Evolutionary conservation across 129 eudicot genomes (phyloP).

Genomic region (Artemisia tridentata): DNA sequence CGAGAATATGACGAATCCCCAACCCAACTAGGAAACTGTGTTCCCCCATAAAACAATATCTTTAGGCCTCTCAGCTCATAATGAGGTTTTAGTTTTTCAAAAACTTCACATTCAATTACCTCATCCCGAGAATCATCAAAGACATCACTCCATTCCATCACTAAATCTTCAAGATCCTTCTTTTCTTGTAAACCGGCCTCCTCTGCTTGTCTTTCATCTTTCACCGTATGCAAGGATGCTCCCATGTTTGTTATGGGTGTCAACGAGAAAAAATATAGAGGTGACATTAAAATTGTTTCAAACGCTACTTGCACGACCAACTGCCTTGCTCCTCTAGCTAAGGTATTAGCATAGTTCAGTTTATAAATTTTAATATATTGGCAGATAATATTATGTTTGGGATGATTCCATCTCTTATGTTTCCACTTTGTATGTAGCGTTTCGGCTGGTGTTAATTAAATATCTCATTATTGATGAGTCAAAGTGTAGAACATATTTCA

Average conservation of each 20-base stretch:
- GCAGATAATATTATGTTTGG: not conserved
- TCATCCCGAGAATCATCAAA: no score
- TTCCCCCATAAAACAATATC: no score
- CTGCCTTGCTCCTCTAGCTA: constrained; percentile 98
- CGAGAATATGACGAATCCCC: no score
- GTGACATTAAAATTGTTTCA: constrained; percentile 76
- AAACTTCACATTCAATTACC: no score
- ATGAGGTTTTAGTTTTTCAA: no score
- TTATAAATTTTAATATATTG: not conserved
- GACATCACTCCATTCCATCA: no score
- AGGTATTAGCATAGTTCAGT: constrained; percentile 36
- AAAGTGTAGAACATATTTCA: constrained; percentile 17
- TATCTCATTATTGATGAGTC: not conserved
- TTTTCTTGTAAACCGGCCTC: no score
- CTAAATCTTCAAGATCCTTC: no score
- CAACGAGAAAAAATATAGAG: constrained; percentile 84
- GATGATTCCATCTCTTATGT: no score
- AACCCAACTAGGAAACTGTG: no score
- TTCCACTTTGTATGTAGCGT: constrained; percentile 28
- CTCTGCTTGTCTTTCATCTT: no score
- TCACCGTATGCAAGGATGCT: constrained; percentile 32
- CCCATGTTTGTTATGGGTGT: constrained; percentile 99
- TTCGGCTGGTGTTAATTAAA: not conserved
- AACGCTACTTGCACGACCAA: constrained; percentile 97
- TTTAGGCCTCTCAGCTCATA: no score